These are phyloP conservation scores for Strobilomyces dryophilus DNA, from an alignment of 768 basidiomycete genomes.

Conservation along the genomic window DNA sequence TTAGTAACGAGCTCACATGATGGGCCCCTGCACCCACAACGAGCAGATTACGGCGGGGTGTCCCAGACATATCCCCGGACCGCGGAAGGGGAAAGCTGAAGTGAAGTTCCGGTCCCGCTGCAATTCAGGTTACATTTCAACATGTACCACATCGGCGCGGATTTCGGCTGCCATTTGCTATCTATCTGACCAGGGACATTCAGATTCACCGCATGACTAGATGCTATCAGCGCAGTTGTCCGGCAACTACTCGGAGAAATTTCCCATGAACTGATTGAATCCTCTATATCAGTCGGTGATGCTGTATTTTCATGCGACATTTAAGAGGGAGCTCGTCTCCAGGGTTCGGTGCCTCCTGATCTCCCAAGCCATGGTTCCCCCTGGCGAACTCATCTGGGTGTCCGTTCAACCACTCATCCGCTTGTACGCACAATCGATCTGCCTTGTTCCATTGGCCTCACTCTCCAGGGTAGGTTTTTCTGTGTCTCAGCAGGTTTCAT, in stretches of 20 bases:
- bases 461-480: constrained; percentile 39
- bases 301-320: neutral
- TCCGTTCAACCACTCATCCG: constrained; percentile 57
- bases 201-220: no score
- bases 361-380: constrained; percentile 21
- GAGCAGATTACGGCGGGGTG: neutral
- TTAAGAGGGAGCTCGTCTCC: constrained; percentile 1
- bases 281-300: neutral
- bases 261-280: neutral
- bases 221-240: no score
- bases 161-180: neutral
- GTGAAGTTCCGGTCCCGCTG: neutral
- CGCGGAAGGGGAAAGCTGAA: neutral
- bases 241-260: no score
- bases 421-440: constrained; percentile 39
- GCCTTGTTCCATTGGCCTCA: neutral
- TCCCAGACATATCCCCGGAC: neutral
- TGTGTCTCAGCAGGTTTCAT: constrained; percentile 52
- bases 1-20: neutral
- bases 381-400: constrained; percentile 56
- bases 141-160: no score
- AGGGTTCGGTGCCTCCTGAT: neutral
- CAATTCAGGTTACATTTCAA: no score
- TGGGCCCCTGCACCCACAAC: no score
- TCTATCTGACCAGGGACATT: neutral